phyloP scores from a whole-genome alignment of 1,139 yeast species.

The Hansenula lynferdii region DNA sequence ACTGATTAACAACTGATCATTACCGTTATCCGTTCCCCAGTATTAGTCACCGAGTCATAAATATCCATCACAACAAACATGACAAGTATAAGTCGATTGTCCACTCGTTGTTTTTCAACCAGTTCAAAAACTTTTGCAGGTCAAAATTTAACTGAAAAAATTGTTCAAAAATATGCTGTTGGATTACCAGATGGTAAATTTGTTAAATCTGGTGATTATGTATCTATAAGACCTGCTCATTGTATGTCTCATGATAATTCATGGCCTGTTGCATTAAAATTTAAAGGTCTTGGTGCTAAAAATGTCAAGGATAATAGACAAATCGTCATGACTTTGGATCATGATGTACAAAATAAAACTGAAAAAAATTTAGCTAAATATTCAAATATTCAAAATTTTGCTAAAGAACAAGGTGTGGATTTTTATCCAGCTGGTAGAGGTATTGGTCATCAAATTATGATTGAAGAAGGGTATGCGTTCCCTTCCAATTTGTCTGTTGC shows the following conservation, averaged over 20 bases:
- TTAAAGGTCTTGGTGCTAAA: slow-evolving; percentile 90
- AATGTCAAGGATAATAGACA: slow-evolving; percentile 80
- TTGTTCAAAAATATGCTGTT: slow-evolving; percentile 89
- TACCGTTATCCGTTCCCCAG: no score
- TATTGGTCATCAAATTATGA: slow-evolving; percentile 98
- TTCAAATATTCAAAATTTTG: slow-evolving; percentile 81
- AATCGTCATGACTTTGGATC: slow-evolving; percentile 94
- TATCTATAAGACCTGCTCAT: slow-evolving; percentile 90
- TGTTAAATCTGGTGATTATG: slow-evolving; percentile 90
- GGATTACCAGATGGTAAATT: slow-evolving; percentile 66
- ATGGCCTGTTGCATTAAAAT: slow-evolving; percentile 98
- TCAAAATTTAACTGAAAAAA: slow-evolving; percentile 91
- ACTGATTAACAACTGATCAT: no score
- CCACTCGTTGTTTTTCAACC: slow-evolving; percentile 16
- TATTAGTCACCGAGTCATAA: no score
- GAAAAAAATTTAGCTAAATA: slow-evolving; percentile 88
- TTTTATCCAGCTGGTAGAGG: slow-evolving; percentile 99
- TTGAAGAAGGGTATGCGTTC: slow-evolving; percentile 97
- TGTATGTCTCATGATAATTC: slow-evolving; percentile 99
- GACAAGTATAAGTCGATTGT: slow-evolving; percentile 6
- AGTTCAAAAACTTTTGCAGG: slow-evolving; percentile 18
- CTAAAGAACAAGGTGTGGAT: slow-evolving; percentile 88
- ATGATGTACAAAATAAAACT: slow-evolving; percentile 91
- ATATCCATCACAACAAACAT: no score
- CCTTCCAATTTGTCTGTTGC: slow-evolving; percentile 94